Evolutionary conservation across 805 yeast species (phyloP).

Genomic region (Ogataea minuta): DNA sequence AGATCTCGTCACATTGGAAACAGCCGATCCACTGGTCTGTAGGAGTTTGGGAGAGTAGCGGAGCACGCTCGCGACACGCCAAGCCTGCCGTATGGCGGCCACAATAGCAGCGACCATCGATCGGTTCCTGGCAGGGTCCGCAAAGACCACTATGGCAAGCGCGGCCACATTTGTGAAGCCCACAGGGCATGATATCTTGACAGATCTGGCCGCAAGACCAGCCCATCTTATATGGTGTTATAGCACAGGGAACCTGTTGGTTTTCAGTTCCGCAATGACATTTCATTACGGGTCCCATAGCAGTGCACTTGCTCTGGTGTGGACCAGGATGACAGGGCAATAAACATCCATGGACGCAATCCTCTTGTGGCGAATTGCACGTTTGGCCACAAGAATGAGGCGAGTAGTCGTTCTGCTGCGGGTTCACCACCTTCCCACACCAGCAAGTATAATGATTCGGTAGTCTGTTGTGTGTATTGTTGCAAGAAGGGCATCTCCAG

Average conservation of each 20-base stretch:
- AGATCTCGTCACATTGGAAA: slow-evolving; percentile 44
- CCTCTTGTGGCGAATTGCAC: slow-evolving; percentile 54
- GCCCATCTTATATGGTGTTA: slow-evolving; percentile 64
- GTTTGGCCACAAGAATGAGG: slow-evolving; percentile 92
- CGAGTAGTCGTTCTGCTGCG: slow-evolving; percentile 50
- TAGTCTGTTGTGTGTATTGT: slow-evolving; percentile 42
- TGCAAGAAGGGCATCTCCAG: slow-evolving; percentile 91
- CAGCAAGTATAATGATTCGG: slow-evolving; percentile 73
- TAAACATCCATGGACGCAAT: slow-evolving; percentile 74
- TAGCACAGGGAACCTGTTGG: slow-evolving; percentile 68
- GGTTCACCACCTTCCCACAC: slow-evolving; percentile 81
- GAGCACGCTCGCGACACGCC: slow-evolving; percentile 43
- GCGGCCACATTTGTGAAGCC: slow-evolving; percentile 60
- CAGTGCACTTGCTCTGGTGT: slow-evolving; percentile 72
- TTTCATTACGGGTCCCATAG: slow-evolving; percentile 65
- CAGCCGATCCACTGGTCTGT: slow-evolving; percentile 47
- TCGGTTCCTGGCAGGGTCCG: slow-evolving; percentile 59
- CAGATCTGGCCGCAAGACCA: slow-evolving; percentile 70
- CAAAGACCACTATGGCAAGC: slow-evolving; percentile 82
- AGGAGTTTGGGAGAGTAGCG: slow-evolving; percentile 32
- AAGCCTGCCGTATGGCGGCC: slow-evolving; percentile 50
- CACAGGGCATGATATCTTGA: slow-evolving; percentile 63
- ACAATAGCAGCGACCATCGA: slow-evolving; percentile 68
- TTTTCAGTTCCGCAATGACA: slow-evolving; percentile 74
- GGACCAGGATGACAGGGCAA: slow-evolving; percentile 86